Base-by-base conservation (phyloP, 208 protist species). In the Endotrypanum monterogeii region DNA sequence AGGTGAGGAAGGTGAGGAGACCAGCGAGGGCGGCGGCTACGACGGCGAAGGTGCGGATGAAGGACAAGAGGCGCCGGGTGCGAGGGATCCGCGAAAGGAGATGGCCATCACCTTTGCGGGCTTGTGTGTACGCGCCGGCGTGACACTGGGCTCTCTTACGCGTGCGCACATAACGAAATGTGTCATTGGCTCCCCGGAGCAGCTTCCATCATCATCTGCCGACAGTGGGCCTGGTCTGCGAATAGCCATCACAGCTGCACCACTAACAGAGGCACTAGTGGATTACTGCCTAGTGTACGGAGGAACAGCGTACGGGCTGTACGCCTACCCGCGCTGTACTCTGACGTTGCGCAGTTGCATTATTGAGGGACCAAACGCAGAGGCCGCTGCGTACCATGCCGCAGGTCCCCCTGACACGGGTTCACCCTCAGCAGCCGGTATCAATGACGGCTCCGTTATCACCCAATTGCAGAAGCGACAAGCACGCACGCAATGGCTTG, bases 281-380 rank as follows among this genome's bases (percentile, higher is more conserved):
- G 79, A 87, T 32, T 82, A 86, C 71, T 92, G 82, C 63, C 51
- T 95, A 37, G 73, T 95, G 50, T 95, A 87, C 67, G 91, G 91
- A 57, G 78, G 85, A 69, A 58, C 60, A 25, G 56, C 86, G 58
- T 84, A 95, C 69, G 89, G 78, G 28, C 37, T 95, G 4, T 95
- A 95, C 79, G 91, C 91, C 41, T 95, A 83, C 72, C 91, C 91
- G 7, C 85, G 87, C 62, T 83, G 82, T 50, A 67, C 80, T 6
- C 58, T 91, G 9, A 58, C 63, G 28, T 35, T 95, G 71, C 50
- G 63, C 20, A 89, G 73, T 65, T 86, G 69, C 60, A 65, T 95
- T 8, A 78, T 95, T 32, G 80, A 89, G 58, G 89, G 88, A 9
- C 82, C 85, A 7, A 84, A 80, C 54, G 32, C 58, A 7, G 80